A percentile compares a stretch with the other conserved stretches of the same genome.
Evolutionary conservation across 768 basidiomycete species (phyloP).

Genomic region (Termitomyces sp.): DNA sequence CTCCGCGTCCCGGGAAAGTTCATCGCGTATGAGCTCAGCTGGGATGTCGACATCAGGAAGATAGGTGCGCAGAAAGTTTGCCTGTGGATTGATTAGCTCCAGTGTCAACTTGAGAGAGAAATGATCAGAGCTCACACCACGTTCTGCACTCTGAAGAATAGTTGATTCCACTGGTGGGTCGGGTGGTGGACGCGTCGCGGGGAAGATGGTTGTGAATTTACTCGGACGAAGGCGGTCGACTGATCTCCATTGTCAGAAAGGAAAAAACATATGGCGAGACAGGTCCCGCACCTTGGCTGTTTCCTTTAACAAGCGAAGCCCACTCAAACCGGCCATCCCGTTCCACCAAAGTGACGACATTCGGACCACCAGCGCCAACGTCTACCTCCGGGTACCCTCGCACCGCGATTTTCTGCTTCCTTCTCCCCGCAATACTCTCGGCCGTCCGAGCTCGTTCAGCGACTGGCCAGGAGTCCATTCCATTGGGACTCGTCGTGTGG

Average conservation of each 20-base stretch:
- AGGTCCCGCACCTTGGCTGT: constrained; percentile 18
- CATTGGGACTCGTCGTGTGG: constrained; percentile 32
- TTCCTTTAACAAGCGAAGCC: constrained; percentile 36
- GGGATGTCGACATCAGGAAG: constrained; percentile 75
- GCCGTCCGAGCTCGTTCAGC: constrained; percentile 34
- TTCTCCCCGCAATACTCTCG: constrained; percentile 18
- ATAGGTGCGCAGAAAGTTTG: constrained; percentile 66
- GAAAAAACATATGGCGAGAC: constrained; percentile 9
- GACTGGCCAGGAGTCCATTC: constrained; percentile 76
- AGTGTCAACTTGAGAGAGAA: neutral
- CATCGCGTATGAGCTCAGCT: constrained; percentile 58
- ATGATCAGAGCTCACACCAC: constrained; percentile 46
- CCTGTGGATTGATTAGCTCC: constrained; percentile 33
- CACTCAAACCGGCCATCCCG: constrained; percentile 46
- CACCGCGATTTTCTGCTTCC: constrained; percentile 18
- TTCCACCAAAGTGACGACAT: constrained; percentile 51
- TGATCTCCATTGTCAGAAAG: neutral
- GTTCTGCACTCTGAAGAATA: constrained; percentile 53
- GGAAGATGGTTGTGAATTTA: constrained; percentile 46
- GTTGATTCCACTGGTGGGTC: constrained; percentile 26
- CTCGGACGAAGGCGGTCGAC: constrained; percentile 21
- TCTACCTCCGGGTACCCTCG: constrained; percentile 53
- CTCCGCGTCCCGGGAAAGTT: constrained; percentile 45
- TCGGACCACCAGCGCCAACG: constrained; percentile 41
- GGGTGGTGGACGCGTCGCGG: constrained; percentile 45